Evolutionary conservation across 495 filamentous ascomycete genomes (phyloP).

Genomic region (Annulohypoxylon bovei): DNA sequence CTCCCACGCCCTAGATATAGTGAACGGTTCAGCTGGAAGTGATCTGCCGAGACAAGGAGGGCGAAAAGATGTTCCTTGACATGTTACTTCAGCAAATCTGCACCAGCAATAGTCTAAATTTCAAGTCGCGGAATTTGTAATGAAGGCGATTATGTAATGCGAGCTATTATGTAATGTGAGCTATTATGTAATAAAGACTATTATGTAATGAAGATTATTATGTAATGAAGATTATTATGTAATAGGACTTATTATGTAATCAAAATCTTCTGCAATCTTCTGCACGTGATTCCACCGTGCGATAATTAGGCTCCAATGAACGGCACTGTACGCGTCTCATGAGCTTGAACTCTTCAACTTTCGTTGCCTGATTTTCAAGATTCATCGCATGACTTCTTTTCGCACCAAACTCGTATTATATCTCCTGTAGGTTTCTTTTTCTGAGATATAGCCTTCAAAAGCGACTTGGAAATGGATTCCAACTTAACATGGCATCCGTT

Average conservation of each 20-base stretch:
- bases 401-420: background rate
- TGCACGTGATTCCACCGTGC: constrained; percentile 9
- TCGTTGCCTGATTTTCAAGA: background rate
- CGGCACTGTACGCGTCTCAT: constrained; percentile 14
- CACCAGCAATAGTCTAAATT: background rate
- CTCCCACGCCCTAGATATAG: background rate
- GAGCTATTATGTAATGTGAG: no score
- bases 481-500: constrained; percentile 42
- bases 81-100: background rate
- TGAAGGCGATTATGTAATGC: background rate
- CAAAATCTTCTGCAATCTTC: background rate
- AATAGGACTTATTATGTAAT: background rate
- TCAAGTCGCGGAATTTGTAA: background rate
- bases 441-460: no score
- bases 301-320: background rate
- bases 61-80: background rate
- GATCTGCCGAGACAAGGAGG: background rate
- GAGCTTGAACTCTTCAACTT: background rate
- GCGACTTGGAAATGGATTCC: constrained; percentile 12
- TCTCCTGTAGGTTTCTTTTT: background rate
- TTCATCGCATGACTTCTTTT: background rate
- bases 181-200: no score
- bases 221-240: no score
- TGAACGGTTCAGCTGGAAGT: background rate
- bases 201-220: no score